Evolutionary conservation across 78 protist genomes (phyloP), one percentile per base, ranked within the genome.

Genomic region (Dictyostelium brefeldianum): DNA sequence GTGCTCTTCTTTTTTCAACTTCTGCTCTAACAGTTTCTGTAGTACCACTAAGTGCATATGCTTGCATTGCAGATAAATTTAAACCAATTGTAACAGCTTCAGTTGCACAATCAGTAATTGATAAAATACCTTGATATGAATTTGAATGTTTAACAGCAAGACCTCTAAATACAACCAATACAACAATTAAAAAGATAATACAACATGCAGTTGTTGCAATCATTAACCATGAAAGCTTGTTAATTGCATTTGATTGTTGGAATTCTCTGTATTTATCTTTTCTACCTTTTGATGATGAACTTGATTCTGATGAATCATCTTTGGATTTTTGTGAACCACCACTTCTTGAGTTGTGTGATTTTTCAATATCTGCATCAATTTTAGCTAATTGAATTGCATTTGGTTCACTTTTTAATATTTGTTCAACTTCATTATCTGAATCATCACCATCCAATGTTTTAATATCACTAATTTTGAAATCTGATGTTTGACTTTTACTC

Each of bases 241-340:
- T 77, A 20, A 85, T 85, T 9, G 84, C 50, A 80, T 85, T 85
- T 9, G 56, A 27, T 64, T 85, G 92, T 85, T 85, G 92, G 46
- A 36, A 85, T 18, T 74, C 83, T 4, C 9, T 43, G 15, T 85
- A 85, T 17, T 56, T 36, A 3, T 25, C 41, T 15, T 50, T 22
- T n/a, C 80, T 69, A 20, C 64, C 57, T 27, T 50, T 75, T 59
- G 71, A 50, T 46, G 92, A 57, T 27, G 27, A 6, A 80, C 77
- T 62, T 0, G 67, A 8, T 20, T 82, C 89, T 11, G 84, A 77
- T 12, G 65, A 48, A 12, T 51, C 31, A 18, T 85, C 92, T 64
- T 64, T 64, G 8, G 73, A 64, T 64, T 64, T 64, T 3, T 31
- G 27, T 67, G 75, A 67, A 5, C n/a, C 47, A 5, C 46, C 27